A percentile compares a stretch with the other conserved stretches of the same genome.
phyloP scores from a whole-genome alignment of 2,329 filamentous ascomycete species.

The Aspergillus vadensis region DNA sequence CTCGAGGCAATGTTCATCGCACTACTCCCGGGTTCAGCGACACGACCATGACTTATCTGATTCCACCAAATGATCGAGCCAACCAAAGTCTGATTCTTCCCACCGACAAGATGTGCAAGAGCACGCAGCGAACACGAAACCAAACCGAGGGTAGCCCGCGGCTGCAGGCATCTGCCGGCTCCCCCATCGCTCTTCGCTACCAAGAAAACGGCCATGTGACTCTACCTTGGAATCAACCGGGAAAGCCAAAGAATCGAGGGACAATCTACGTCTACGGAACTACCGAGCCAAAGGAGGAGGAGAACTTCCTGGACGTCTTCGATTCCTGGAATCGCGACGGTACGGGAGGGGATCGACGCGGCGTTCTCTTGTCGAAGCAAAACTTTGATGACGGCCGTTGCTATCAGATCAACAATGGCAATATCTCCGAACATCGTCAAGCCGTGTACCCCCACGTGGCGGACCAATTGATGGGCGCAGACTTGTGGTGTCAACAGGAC shows the following conservation, averaged over 20 bases:
- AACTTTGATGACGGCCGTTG: constrained; percentile 91
- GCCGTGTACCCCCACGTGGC: constrained; percentile 54
- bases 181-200: constrained; percentile 67
- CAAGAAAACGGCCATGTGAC: constrained; percentile 78
- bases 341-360: constrained; percentile 76
- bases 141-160: constrained; percentile 63
- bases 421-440: constrained; percentile 63
- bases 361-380: constrained; percentile 72
- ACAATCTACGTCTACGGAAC: constrained; percentile 78
- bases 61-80: constrained; percentile 57
- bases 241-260: constrained; percentile 67
- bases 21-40: constrained; percentile 60
- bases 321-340: constrained; percentile 77
- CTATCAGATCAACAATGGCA: constrained; percentile 70
- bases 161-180: constrained; percentile 62
- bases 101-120: constrained; percentile 64
- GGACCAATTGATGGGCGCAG: constrained; percentile 56
- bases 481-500: constrained; percentile 79
- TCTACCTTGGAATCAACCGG: constrained; percentile 55
- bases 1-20: constrained; percentile 69
- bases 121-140: constrained; percentile 61
- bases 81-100: constrained; percentile 53
- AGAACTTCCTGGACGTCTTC: constrained; percentile 67
- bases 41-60: constrained; percentile 60
- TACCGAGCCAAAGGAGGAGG: constrained; percentile 57